Percentiles rank a stretch among this genome's conserved stretches.
These are phyloP conservation scores for Cryphonectria japonica DNA, from an alignment of 2,329 filamentous ascomycete genomes.

Conservation along the genomic window DNA sequence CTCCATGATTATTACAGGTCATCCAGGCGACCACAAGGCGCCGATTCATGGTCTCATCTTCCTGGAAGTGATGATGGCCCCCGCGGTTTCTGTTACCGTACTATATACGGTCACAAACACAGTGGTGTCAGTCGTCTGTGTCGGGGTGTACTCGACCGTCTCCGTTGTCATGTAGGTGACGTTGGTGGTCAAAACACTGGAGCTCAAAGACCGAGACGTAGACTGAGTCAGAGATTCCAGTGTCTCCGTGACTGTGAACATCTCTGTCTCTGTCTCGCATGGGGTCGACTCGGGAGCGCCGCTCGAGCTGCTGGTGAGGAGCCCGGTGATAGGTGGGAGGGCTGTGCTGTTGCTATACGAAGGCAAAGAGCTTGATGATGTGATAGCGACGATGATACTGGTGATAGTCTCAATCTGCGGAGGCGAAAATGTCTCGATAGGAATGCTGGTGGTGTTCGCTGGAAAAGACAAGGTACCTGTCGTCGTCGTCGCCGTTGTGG, in stretches of 20 bases:
- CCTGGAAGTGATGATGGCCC: background rate
- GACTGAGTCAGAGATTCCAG: background rate
- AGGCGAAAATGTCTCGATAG: background rate
- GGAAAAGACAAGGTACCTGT: background rate
- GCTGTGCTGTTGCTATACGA: background rate
- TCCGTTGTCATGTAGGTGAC: background rate
- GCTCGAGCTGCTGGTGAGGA: background rate
- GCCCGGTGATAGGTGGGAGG: background rate
- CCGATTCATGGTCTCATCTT: background rate
- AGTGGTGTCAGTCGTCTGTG: background rate
- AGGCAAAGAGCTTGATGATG: background rate
- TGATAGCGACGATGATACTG: background rate
- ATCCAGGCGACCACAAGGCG: too few species aligned
- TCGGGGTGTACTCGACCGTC: background rate
- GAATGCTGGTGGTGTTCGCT: background rate
- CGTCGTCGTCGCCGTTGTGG: background rate
- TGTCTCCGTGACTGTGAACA: background rate
- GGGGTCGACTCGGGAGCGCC: background rate
- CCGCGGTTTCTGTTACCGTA: background rate
- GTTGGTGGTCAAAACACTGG: slow-evolving; percentile 3
- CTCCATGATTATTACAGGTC: background rate
- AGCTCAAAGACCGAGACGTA: background rate
- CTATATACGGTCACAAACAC: background rate
- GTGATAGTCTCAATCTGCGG: background rate
- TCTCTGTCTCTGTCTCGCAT: background rate